phyloP scores from a whole-genome alignment of 495 filamentous ascomycete species.

The Viridothelium virens region DNA sequence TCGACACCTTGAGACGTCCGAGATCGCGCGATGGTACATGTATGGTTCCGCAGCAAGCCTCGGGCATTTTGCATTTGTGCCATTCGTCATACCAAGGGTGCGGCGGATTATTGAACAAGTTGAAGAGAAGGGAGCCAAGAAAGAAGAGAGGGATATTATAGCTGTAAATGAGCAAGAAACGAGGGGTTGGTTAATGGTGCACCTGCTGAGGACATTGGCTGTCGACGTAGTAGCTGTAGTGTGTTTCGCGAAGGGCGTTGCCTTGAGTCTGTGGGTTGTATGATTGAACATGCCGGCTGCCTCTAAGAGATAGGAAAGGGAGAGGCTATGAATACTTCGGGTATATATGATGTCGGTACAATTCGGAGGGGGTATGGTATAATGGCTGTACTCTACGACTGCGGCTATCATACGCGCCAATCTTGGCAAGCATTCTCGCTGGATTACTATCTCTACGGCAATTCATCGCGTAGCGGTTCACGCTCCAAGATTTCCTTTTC shows the following conservation, averaged over 20 bases:
- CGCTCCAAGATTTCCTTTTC: neutral
- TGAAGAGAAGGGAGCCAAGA: conserved; percentile 13
- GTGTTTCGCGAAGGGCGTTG: conserved; percentile 23
- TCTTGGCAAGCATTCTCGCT: neutral
- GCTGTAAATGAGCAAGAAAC: conserved; percentile 34
- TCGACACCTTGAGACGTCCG: conserved; percentile 21
- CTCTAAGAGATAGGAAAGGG: neutral
- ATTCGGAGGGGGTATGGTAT: neutral
- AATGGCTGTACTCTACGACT: neutral
- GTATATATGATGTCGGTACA: neutral
- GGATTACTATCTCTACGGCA: neutral
- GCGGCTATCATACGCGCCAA: neutral
- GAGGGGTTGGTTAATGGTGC: conserved; percentile 19
- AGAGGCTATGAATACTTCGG: neutral
- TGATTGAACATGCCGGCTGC: neutral
- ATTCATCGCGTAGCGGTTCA: neutral
- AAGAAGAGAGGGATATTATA: conserved; percentile 23
- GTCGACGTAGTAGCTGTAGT: conserved; percentile 21
- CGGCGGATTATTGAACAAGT: conserved; percentile 19
- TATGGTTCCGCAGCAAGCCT: conserved; percentile 18
- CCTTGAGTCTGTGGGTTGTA: conserved; percentile 23
- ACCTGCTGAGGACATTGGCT: conserved; percentile 18
- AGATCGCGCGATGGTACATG: conserved; percentile 19
- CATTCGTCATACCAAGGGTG: conserved; percentile 15
- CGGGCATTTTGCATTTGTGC: conserved; percentile 20